phyloP scores from a whole-genome alignment of 495 filamentous ascomycete species.

The Neurospora africana region DNA sequence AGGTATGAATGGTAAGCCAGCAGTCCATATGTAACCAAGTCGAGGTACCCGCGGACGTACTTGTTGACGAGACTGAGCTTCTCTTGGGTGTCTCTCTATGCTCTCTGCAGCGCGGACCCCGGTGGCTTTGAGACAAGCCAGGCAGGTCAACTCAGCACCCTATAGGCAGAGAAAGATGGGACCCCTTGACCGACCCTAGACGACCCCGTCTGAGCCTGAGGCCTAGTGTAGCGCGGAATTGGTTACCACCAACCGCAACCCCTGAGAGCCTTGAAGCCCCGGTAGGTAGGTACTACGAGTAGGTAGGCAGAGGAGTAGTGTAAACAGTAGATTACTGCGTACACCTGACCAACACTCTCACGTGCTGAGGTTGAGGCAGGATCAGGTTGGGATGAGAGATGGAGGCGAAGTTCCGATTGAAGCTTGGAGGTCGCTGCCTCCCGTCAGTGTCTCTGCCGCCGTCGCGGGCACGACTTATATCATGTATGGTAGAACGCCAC shows the following conservation, averaged over 20 bases:
- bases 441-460: background rate
- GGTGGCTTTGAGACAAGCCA: background rate
- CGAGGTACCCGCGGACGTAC: background rate
- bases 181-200: background rate
- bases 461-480: too few relatives aligned
- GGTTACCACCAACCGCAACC: background rate
- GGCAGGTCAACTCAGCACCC: background rate
- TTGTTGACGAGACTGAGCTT: background rate
- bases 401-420: background rate
- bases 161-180: background rate
- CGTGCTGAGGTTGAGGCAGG: background rate
- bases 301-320: background rate
- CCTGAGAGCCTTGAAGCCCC: background rate
- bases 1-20: constrained; percentile 1
- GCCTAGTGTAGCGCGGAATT: background rate
- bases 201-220: background rate
- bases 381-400: background rate
- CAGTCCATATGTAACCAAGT: background rate
- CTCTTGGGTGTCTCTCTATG: background rate
- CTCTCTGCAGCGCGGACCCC: background rate
- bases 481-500: too few relatives aligned
- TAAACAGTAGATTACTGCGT: background rate
- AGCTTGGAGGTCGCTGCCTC: background rate
- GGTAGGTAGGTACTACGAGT: background rate
- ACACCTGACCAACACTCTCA: background rate